These are phyloP conservation scores for Talaromyces rugulosus DNA, from an alignment of 2,329 filamentous ascomycete genomes.

Conservation along the genomic window DNA sequence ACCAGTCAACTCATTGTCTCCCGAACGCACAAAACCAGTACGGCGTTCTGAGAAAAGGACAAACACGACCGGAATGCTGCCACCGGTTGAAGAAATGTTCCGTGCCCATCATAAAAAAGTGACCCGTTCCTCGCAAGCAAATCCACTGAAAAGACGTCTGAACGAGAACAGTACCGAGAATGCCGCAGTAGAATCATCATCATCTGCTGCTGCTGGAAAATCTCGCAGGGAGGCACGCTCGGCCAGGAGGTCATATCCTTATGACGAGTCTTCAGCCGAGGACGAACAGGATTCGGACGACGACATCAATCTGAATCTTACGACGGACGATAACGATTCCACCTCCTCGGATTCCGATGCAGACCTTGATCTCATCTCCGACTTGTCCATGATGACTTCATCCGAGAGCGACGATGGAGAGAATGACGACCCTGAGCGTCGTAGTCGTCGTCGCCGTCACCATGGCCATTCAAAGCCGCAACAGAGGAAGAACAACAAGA, in stretches of 20 bases:
- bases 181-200: background rate
- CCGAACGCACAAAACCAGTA: background rate
- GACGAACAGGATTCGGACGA: constrained; percentile 1
- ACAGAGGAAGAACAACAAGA: background rate
- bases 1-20: background rate
- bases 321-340: background rate
- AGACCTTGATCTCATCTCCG: background rate
- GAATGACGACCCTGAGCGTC: background rate
- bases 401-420: background rate
- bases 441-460: background rate
- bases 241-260: background rate
- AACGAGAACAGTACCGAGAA: background rate
- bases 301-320: constrained; percentile 28
- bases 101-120: background rate
- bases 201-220: background rate
- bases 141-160: constrained; percentile 10
- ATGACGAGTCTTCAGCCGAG: background rate
- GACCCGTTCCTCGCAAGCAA: background rate
- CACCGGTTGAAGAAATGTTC: constrained; percentile 6
- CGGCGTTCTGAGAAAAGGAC: background rate
- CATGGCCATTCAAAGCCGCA: background rate
- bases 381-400: background rate
- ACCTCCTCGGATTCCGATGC: background rate
- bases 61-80: background rate
- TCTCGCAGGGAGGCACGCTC: background rate